A percentile compares a stretch with the other conserved stretches of the same genome.
These are phyloP conservation scores for Lactarius sanguifluus DNA, from an alignment of 768 basidiomycete species.

Conservation along the genomic window DNA sequence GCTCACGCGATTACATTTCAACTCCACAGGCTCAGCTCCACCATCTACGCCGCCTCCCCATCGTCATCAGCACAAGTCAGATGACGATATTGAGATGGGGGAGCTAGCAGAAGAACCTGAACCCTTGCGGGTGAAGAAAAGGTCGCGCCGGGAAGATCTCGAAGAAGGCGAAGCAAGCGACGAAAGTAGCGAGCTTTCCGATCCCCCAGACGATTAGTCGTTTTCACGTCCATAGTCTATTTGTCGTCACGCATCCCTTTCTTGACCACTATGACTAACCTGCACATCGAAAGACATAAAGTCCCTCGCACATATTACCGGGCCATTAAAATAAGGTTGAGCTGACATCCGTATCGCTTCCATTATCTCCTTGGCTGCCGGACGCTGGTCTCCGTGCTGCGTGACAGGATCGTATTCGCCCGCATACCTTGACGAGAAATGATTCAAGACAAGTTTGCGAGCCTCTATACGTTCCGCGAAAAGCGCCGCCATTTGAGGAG, in stretches of 20 bases:
- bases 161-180: conserved; percentile 89
- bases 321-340: conserved; percentile 49
- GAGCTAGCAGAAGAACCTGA: conserved; percentile 76
- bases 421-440: conserved; percentile 80
- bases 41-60: conserved; percentile 27
- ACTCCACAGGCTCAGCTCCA: conserved; percentile 26
- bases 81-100: conserved; percentile 88
- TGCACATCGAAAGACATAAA: conserved; percentile 67
- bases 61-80: conserved; percentile 29
- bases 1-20: not conserved
- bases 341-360: conserved; percentile 60
- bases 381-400: conserved; percentile 33
- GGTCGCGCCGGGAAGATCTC: conserved; percentile 59
- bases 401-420: conserved; percentile 57
- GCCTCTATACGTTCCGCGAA: conserved; percentile 72
- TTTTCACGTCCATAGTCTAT: conserved; percentile 9
- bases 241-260: conserved; percentile 16
- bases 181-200: conserved; percentile 72
- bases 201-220: conserved; percentile 59
- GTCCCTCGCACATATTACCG: conserved; percentile 70
- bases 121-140: conserved; percentile 50
- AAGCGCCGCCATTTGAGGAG: conserved; percentile 84
- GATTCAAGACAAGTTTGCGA: conserved; percentile 68
- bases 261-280: conserved; percentile 32
- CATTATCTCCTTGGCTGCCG: conserved; percentile 52